phyloP scores from a whole-genome alignment of 1,284 basidiomycete genomes.

The Malassezia cuniculi region DNA sequence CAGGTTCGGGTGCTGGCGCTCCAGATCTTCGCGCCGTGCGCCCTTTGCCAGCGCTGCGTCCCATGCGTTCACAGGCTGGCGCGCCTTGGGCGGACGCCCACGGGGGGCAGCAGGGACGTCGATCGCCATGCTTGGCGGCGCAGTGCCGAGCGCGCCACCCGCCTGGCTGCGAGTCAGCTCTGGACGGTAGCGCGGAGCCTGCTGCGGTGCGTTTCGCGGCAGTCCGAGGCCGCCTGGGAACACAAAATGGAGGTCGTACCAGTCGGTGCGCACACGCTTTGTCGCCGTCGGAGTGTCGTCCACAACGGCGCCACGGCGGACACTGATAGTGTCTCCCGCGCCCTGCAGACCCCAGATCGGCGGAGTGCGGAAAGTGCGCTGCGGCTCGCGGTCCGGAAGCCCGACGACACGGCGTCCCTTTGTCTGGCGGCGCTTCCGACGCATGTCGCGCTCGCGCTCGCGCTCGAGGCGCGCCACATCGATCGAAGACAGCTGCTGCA shows the following conservation, averaged over 20 bases:
- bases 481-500: constrained; percentile 74
- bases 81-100: constrained; percentile 1
- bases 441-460: constrained; percentile 81
- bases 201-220: constrained; percentile 3
- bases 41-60: neutral
- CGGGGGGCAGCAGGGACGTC: too few relatives aligned
- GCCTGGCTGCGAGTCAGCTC: too few relatives aligned
- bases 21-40: constrained; percentile 33
- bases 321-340: constrained; percentile 12
- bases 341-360: constrained; percentile 39
- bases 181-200: neutral
- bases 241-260: constrained; percentile 30
- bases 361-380: constrained; percentile 64
- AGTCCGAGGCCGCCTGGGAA: constrained; percentile 38
- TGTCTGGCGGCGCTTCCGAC: constrained; percentile 69
- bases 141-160: too few relatives aligned
- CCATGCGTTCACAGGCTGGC: neutral
- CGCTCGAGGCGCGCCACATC: constrained; percentile 75
- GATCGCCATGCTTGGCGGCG: too few relatives aligned
- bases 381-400: constrained; percentile 81
- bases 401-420: constrained; percentile 76
- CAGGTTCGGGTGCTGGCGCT: constrained; percentile 38
- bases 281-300: neutral
- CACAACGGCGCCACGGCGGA: constrained; percentile 27
- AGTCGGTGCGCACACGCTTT: constrained; percentile 10